Conservation (phyloP, 2,329 filamentous ascomycete species). For the Paecilomyces variotii region DNA sequence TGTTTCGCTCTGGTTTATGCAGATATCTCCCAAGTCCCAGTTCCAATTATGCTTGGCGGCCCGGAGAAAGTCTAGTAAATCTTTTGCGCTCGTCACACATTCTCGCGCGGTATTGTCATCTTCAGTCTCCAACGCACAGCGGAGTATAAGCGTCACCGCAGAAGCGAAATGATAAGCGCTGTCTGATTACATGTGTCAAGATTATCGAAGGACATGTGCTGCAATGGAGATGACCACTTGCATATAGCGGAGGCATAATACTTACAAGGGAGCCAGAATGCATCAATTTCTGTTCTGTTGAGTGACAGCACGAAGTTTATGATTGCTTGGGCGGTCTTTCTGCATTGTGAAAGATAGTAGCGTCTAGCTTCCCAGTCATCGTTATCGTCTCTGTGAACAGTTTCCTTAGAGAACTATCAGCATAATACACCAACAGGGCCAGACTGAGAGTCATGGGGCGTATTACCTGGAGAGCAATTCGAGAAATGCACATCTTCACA, state of each 20-base stretch:
- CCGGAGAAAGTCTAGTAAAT: conserved; percentile 9
- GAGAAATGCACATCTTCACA: conserved; percentile 36
- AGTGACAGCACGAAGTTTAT: conserved; percentile 14
- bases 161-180: conserved; percentile 22
- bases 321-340: conserved; percentile 16
- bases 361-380: conserved; percentile 9
- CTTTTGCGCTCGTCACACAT: conserved; percentile 7
- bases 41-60: conserved; percentile 8
- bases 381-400: conserved; percentile 26
- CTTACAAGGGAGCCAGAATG: conserved; percentile 23
- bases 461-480: conserved; percentile 24
- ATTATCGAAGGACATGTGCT: background rate
- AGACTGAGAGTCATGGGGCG: background rate
- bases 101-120: conserved; percentile 6
- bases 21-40: conserved; percentile 15
- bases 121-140: conserved; percentile 11
- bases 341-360: conserved; percentile 14
- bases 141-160: conserved; percentile 12
- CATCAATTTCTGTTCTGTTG: conserved; percentile 12
- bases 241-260: background rate
- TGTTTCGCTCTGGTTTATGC: conserved; percentile 11
- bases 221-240: background rate
- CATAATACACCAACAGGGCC: background rate
- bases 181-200: conserved; percentile 8
- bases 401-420: conserved; percentile 3